Base-by-base conservation (phyloP, 1,284 basidiomycete genomes). In the Ustilago hordei region DNA sequence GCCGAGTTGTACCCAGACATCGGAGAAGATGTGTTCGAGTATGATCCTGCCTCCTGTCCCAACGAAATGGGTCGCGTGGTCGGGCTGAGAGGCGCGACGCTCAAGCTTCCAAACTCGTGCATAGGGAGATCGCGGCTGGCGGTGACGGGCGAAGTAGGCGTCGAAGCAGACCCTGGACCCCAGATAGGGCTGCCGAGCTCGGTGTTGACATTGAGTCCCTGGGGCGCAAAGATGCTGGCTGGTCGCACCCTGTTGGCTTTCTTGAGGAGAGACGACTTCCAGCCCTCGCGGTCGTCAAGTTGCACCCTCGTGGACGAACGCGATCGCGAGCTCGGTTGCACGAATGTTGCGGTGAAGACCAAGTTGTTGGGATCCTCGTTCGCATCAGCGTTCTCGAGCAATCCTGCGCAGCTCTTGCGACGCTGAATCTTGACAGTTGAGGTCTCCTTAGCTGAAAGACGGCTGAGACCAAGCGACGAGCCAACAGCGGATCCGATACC, bases 391-490 rank as follows among this genome's bases (percentile, higher is more conserved):
- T 74, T 78, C 63, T 78, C 75, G 45, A 75, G 69, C 59, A 74
- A 38, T 7, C 71, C 78, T 7, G 73, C 70, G 32, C 76, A 71
- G 61, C 79, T 75, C 61, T 74, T 77, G 6, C 79, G 68, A 31
- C 76, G 67, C 63, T 79, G 76, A 47, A 79, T 71, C 64, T 78
- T 79, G 64, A 80, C 69, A n/a, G 75, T 72, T 38, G 78, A 71
- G 8, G 78, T 80, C 41, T 80, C 78, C 54, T 72, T 77, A 23
- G 71, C 71, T 13, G 68, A 68, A 19, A 80, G 66, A 5, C 78
- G 74, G 38, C 68, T 72, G 43, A 80, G 43, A 11, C 81, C 81
- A 38, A 83, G 77, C 35, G 80, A 75, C 15, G 80, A 79, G 35
- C 81, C 81, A 1, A 83, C 73, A 9, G 81, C 73, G 2, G 80